Base-by-base conservation (phyloP, 345 rosid genomes). In the Pelargonium nanum region DNA sequence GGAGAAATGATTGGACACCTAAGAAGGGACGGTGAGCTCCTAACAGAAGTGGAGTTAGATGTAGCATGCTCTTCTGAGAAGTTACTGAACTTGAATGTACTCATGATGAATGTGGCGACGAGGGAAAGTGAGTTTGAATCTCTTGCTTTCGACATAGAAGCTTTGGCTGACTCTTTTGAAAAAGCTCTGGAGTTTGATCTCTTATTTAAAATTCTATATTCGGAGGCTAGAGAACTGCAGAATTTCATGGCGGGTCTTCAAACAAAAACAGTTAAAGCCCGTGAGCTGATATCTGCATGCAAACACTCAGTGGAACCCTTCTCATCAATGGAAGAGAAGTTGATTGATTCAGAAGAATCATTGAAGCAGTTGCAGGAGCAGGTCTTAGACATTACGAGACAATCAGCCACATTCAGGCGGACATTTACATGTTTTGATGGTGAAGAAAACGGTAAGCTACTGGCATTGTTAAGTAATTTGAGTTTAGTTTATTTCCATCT, bases 71-170 rank as follows among this genome's bases (percentile, higher is more conserved):
- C 79, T 73, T 79, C 89, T 0, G 94, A 93, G 86, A 93, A 86
- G 72, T 70, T 87, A 54, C 79, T 78, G 58, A 89, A 93, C 76
- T 70, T 93, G 19, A 79, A 69, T 60, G 64, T 87, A 70, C 87
- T 93, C 59, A 80, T 75, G 73, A 85, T 89, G 99, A 82, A 74
- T 60, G 78, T 86, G 59, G 91, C 81, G 2, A 72, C 80, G 17
- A 86, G 81, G 76, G 99, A 89, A 73, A 66, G 64, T 61, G 94
- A 89, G 40, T 76, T 93, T 48, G 99, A 89, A 64, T 72, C 81
- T 13, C 73, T 76, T 69, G 75, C 79, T 57, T 61, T 74, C 21
- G 72, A 57, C 16, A 64, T 72, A 62, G 72, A 62, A 48, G 59
- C 68, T 54, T 53, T 59, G 53, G 67, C 28, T 26, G 78, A 75